These are phyloP conservation scores for Arthromyces matolae DNA, from an alignment of 768 basidiomycete genomes.

Conservation along the genomic window DNA sequence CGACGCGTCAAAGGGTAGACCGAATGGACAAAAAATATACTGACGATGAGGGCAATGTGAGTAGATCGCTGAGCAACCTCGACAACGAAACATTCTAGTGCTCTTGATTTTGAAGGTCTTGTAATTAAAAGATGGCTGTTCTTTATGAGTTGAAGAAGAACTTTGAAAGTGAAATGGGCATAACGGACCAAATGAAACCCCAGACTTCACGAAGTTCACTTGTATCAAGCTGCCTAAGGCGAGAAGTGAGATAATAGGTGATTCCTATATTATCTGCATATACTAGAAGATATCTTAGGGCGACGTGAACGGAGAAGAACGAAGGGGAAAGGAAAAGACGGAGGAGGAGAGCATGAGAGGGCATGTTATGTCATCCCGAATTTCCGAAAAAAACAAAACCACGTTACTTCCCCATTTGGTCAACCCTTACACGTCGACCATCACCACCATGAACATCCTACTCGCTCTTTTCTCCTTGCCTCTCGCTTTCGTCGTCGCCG, in stretches of 20 bases:
- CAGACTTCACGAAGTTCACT: conserved; percentile 79
- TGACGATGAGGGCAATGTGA: conserved; percentile 91
- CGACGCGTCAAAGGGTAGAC: conserved; percentile 12
- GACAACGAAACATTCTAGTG: conserved; percentile 91
- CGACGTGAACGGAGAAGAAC: conserved; percentile 93
- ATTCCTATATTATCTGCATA: conserved; percentile 90
- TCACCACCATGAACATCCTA: conserved; percentile 24
- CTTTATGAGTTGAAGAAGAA: conserved; percentile 11
- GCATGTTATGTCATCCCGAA: conserved; percentile 27
- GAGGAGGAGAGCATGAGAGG: conserved; percentile 83
- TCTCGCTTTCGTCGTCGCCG: conserved; percentile 29
- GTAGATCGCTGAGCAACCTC: conserved; percentile 87
- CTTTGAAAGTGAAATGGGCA: conserved; percentile 10
- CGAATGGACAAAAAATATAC: conserved; percentile 29
- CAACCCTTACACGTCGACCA: conserved; percentile 27
- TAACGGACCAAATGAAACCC: conserved; percentile 78
- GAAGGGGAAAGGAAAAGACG: conserved; percentile 89
- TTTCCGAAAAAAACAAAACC: conserved; percentile 7
- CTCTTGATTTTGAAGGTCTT: conserved; percentile 85
- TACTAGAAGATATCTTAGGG: conserved; percentile 77
- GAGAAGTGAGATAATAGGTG: conserved; percentile 81
- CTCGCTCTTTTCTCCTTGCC: conserved; percentile 28
- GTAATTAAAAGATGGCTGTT: conserved; percentile 91
- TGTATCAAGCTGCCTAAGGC: conserved; percentile 64
- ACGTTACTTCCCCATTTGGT: conserved; percentile 18